Conservation (phyloP, 306 rosid genomes). For the Lithocarpus polystachyus region DNA sequence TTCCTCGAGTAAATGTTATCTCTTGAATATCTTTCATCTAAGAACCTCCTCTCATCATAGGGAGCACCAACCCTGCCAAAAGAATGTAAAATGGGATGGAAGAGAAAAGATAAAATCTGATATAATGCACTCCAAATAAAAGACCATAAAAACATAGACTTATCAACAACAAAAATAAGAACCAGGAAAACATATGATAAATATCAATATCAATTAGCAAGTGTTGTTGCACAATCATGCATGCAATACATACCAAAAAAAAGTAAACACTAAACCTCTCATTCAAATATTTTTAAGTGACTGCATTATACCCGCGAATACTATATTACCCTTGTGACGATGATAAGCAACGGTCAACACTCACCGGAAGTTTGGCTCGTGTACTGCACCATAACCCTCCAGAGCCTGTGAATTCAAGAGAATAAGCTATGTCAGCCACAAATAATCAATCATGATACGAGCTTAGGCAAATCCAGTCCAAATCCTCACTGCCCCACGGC, state of each 20-base stretch:
- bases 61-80: slow-evolving; percentile 78
- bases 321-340: slow-evolving; percentile 28
- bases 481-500: slow-evolving; percentile 93
- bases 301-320: slow-evolving; percentile 4
- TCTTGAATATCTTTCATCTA: slow-evolving; percentile 83
- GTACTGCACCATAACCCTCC: slow-evolving; percentile 87
- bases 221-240: background rate
- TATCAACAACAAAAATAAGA: slow-evolving; percentile 9
- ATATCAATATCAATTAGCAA: background rate
- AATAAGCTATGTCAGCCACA: slow-evolving; percentile 99
- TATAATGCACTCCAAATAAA: slow-evolving; percentile 17
- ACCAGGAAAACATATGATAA: background rate
- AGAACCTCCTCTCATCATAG: slow-evolving; percentile 75
- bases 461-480: slow-evolving; percentile 99
- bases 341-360: slow-evolving; percentile 48
- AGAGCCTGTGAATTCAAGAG: slow-evolving; percentile 99
- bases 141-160: background rate
- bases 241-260: background rate
- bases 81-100: slow-evolving; percentile 46
- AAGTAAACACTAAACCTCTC: background rate
- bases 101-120: slow-evolving; percentile 33
- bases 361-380: slow-evolving; percentile 95
- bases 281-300: background rate
- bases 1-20: slow-evolving; percentile 68
- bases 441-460: slow-evolving; percentile 77